A percentile compares a stretch with the other conserved stretches of the same genome.
Conservation (phyloP, 1,139 yeast species). For the Yamadazyma spencermartinsiae region DNA sequence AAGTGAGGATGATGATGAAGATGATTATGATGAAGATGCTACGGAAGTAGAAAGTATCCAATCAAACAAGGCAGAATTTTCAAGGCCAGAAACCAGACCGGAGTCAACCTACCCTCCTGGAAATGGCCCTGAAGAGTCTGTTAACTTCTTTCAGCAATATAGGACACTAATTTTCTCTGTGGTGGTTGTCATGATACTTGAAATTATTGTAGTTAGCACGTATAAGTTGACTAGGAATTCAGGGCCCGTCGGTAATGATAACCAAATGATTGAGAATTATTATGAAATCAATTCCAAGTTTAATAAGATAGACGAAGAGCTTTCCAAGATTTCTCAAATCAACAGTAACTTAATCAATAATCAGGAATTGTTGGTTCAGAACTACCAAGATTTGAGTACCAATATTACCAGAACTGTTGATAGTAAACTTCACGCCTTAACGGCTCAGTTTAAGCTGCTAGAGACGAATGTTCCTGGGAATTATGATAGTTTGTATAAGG, state of each 20-base stretch:
- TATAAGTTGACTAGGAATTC: background rate
- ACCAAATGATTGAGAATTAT: constrained; percentile 15
- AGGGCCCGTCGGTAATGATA: background rate
- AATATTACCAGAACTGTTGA: constrained; percentile 10
- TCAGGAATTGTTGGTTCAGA: constrained; percentile 12
- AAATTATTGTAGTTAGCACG: background rate
- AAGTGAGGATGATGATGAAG: constrained; percentile 10
- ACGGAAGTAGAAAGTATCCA: constrained; percentile 10
- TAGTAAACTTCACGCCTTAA: constrained; percentile 20
- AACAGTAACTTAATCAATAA: background rate
- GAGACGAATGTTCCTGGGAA: constrained; percentile 14
- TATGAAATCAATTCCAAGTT: constrained; percentile 20
- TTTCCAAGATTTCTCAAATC: constrained; percentile 11
- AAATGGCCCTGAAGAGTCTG: background rate
- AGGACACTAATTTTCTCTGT: background rate
- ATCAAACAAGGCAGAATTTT: background rate
- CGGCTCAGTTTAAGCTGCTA: constrained; percentile 18
- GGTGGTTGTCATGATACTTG: background rate
- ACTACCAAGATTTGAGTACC: constrained; percentile 16
- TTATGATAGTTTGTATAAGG: constrained; percentile 10
- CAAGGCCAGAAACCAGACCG: too few relatives aligned
- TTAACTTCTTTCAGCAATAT: background rate
- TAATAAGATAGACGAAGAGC: constrained; percentile 18
- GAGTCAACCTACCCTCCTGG: background rate
- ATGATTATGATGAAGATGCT: constrained; percentile 12